Evolutionary conservation across 176 grass and related monocot genomes (phyloP), one percentile per base, ranked within the genome.

Genomic region (Triticum turgidum): DNA sequence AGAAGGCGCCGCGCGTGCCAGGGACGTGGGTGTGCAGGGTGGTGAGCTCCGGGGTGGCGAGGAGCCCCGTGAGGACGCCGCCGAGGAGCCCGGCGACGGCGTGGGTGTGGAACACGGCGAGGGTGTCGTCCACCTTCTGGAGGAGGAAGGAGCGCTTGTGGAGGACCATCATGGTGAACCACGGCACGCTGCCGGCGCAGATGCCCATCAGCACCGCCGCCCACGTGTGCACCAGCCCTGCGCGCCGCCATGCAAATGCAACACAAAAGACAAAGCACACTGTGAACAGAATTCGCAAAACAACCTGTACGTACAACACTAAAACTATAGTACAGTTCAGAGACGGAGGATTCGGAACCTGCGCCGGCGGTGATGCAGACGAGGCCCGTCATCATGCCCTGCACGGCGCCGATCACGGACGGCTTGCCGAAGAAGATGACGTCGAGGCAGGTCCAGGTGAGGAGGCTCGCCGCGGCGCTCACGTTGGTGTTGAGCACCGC

Each of bases 331-430:
- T 21, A 22, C 1, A 13, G 21, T n/a, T 84, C 1, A 17, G 61
- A 3, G 24, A 45, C 22, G 35, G 30, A 35, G 37, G 30, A 69
- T 30, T 10, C 24, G 22, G 1, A 88, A 95, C 93, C 91, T 87
- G 93, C 91, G n/a, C 77, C 91, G 17, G 93, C 86, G 2, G 93
- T 95, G 77, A 95, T 80, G 76, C 93, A 93, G 11, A 95, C 93
- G 3, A 95, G 93, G 9, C 93, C 91, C 10, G 93, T 95, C 91
- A 95, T 93, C 93, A 95, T 95, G 45, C 93, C 91, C 80, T 95
- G 93, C 69, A 93, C 89, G 37, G 91, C 86, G 45, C 93, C 91
- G 56, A 95, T 93, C 9, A 95, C 91, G 2, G 93, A 95, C 20
- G 93, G 93, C 77, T 91, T 93, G 75, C 91, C 88, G 62, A 93